Percentiles rank a stretch among this genome's conserved stretches.
Conservation (phyloP, 768 basidiomycete genomes). For the Cystobasidium onofrii region DNA sequence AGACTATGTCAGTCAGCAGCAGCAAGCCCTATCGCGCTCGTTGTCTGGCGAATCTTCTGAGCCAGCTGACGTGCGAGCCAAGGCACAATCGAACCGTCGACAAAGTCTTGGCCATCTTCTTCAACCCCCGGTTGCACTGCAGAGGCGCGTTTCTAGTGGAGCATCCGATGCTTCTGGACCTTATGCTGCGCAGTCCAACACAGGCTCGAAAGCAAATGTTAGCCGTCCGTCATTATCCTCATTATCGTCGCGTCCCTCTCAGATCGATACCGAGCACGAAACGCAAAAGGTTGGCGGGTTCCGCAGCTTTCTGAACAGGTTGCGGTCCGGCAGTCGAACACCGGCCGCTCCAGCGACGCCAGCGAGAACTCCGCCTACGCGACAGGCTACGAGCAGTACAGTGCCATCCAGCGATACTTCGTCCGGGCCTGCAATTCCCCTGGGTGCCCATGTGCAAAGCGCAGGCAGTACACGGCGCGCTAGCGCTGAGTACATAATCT, state of each 20-base stretch:
- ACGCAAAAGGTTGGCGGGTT: not conserved
- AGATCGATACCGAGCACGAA: conserved; percentile 9
- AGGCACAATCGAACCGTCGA: not conserved
- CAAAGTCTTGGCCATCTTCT: not conserved
- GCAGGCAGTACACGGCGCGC: conserved; percentile 3
- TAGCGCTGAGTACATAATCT: conserved; percentile 5
- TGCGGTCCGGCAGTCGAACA: conserved; percentile 30
- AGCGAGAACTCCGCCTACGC: not conserved
- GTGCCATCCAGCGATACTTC: not conserved
- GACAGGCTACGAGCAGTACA: not conserved
- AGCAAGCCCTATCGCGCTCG: not conserved
- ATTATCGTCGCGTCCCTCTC: not conserved
- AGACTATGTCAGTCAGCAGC: not conserved
- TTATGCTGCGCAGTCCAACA: not conserved
- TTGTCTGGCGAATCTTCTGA: conserved; percentile 24
- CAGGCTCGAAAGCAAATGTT: not conserved
- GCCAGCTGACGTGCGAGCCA: not conserved
- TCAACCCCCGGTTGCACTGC: not conserved
- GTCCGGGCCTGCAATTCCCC: not conserved
- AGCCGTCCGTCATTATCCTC: conserved; percentile 4
- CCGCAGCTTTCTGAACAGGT: not conserved
- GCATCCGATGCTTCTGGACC: not conserved
- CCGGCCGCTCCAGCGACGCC: not conserved
- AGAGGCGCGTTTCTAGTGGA: conserved; percentile 10
- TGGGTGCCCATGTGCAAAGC: not conserved